A percentile compares a stretch with the other conserved stretches of the same genome.
phyloP scores from a whole-genome alignment of 495 filamentous ascomycete species.

The Terfezia claveryi region DNA sequence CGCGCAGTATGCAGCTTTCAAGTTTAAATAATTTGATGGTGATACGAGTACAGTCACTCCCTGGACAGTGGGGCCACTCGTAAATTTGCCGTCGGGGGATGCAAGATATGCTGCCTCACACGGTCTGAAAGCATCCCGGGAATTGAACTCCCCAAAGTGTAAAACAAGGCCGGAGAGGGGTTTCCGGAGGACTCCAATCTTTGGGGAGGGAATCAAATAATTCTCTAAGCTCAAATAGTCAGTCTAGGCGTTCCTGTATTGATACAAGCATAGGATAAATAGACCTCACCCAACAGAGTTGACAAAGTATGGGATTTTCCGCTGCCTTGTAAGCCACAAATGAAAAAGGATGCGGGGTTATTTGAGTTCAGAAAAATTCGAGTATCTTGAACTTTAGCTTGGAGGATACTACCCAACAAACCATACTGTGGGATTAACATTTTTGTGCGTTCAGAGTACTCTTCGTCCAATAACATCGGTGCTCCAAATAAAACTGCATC shows the following conservation, averaged over 20 bases:
- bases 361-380: conserved; percentile 10
- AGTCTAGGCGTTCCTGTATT: no score
- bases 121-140: conserved; percentile 7
- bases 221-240: conserved; percentile 4
- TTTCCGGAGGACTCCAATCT: conserved; percentile 6
- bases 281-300: conserved; percentile 24
- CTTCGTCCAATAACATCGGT: neutral
- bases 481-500: conserved; percentile 7
- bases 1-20: conserved; percentile 4
- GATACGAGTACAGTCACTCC: conserved; percentile 16
- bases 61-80: neutral
- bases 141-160: conserved; percentile 10
- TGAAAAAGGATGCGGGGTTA: conserved; percentile 26
- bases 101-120: conserved; percentile 14
- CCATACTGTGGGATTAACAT: conserved; percentile 8
- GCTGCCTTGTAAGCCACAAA: conserved; percentile 55
- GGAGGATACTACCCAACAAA: conserved; percentile 4
- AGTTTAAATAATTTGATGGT: conserved; percentile 13
- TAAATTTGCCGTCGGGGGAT: conserved; percentile 5
- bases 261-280: neutral
- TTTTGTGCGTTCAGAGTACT: neutral
- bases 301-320: conserved; percentile 56
- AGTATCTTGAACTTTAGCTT: neutral
- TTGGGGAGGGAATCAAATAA: conserved; percentile 4
- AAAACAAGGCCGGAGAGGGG: conserved; percentile 12